Base-by-base conservation (phyloP, 164 flowering plant genomes). In the Kalanchoe fedtschenkoi region DNA sequence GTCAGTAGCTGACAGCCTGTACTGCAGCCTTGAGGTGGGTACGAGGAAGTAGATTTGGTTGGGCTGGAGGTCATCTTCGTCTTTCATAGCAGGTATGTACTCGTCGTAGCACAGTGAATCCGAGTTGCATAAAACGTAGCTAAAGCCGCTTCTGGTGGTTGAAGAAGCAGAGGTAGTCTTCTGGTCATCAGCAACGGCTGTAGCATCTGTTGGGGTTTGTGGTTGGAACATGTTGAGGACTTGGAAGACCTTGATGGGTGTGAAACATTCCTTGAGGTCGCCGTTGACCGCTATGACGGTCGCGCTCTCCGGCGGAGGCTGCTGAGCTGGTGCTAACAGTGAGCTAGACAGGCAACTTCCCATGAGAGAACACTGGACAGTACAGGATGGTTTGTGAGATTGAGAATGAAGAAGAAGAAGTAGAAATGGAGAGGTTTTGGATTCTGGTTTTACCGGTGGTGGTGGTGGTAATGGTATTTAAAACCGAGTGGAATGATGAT, bases 11-110 rank as follows among this genome's bases (percentile, higher is more conserved):
- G 78, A 33, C 6, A 86, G 53, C 0, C 68, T 74, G 44, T 69
- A 34, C 21, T 78, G 73, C 6, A 76, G 76, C 65, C 64, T 74
- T 5, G 73, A 65, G 2, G 5, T 38, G 0, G 83, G 80, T 6
- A 86, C 78, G 0, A 82, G 60, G 68, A 83, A 83, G 60, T 86
- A 86, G 32, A 86, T 77, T 69, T 83, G 81, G 39, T 73, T 66
- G 10, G 71, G 58, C 9, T 63, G 60, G 6, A 86, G 79, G 17
- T 60, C 44, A 0, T 76, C 69, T 5, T 60, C 60, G 0, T 57
- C 7, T 15, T 72, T 64, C 65, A 86, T 22, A 0, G 77, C 67
- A 0, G 88, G 83, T 2, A 83, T 76, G 69, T n/a, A 60, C 0
- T 80, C 81, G 37, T 82, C 82, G 68, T 66, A 83, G 58, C 47